phyloP scores from a whole-genome alignment of 371 early-diverging fungal species.

The Coemansia sp. region DNA sequence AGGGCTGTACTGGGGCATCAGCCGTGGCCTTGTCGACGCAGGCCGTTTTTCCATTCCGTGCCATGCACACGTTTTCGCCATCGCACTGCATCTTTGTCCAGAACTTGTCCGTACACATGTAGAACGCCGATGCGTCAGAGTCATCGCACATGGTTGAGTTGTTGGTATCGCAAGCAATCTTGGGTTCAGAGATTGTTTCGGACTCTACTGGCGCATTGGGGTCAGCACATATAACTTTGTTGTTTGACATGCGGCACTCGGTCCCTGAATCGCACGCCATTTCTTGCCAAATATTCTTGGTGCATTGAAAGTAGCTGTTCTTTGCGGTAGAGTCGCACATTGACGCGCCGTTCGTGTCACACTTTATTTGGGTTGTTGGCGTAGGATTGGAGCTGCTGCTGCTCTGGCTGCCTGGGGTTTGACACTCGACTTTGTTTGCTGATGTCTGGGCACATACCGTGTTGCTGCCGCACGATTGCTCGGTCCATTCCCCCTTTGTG shows the following conservation, averaged over 20 bases:
- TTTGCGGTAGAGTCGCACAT: constrained; percentile 27
- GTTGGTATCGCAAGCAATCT: constrained; percentile 17
- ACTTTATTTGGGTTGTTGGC: constrained; percentile 3
- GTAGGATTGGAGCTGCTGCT: neutral
- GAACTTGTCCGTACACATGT: constrained; percentile 29
- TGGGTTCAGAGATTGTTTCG: neutral
- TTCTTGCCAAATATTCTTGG: constrained; percentile 28
- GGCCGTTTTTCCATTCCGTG: constrained; percentile 19
- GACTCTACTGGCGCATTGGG: constrained; percentile 19
- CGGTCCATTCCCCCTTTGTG: neutral
- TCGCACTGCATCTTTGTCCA: constrained; percentile 49
- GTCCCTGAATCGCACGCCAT: constrained; percentile 35
- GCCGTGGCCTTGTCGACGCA: constrained; percentile 33
- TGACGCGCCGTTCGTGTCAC: constrained; percentile 18
- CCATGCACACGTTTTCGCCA: constrained; percentile 39
- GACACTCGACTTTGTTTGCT: neutral
- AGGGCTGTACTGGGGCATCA: constrained; percentile 28
- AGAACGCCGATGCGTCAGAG: constrained; percentile 19
- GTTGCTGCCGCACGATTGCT: neutral
- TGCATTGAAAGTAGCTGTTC: constrained; percentile 28
- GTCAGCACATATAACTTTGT: constrained; percentile 37
- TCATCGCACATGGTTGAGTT: constrained; percentile 41
- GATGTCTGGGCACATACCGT: neutral
- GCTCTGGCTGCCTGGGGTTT: neutral
- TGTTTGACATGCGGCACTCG: constrained; percentile 27